Base-by-base conservation (phyloP, 805 yeast species). In the Ogataea trehalophila region DNA sequence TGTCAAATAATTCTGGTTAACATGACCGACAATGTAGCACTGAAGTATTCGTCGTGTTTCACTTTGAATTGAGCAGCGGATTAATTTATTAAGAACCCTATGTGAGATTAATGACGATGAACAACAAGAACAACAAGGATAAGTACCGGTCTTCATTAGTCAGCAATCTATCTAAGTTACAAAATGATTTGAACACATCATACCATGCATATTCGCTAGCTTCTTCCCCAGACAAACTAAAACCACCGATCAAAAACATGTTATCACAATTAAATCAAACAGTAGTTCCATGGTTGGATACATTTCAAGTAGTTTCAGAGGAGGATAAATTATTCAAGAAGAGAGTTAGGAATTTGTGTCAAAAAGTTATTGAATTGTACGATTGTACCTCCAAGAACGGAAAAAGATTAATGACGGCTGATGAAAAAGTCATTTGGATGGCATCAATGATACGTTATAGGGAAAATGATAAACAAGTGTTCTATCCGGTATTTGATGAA, bases 371-470 rank as follows among this genome's bases (percentile, higher is more conserved):
- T 38, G 41, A 22, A 3, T 36, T 56, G 5, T 50, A 54, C 42
- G 58, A 55, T 16, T 29, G 37, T 33, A 22, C 46, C 20, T 41
- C 33, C 26, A 33, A 39, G 15, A 39, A 16, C 1, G 41, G 41
- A 2, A 11, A 37, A 2, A 17, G 37, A 5, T 44, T 41, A 29
- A n/a, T 53, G 35, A 37, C 56, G 1, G 29, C 47, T 13, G 51
- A 55, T 37, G 55, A 54, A 9, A 55, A 52, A 34, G 35, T 60
- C 14, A 23, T 37, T 9, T 61, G 65, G 65, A 54, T 58, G 15
- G 48, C 53, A 18, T 62, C 66, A 9, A 52, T 39, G 33, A 38
- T 42, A 2, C 49, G 48, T 29, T 51, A 47, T 16, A 47, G 40
- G 22, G 35, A 43, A 26, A 26, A 3, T 26, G 11, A 26, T 13